These are phyloP conservation scores for Ophiorrhiza pumila DNA, from an alignment of 257 asterid species.

Conservation along the genomic window DNA sequence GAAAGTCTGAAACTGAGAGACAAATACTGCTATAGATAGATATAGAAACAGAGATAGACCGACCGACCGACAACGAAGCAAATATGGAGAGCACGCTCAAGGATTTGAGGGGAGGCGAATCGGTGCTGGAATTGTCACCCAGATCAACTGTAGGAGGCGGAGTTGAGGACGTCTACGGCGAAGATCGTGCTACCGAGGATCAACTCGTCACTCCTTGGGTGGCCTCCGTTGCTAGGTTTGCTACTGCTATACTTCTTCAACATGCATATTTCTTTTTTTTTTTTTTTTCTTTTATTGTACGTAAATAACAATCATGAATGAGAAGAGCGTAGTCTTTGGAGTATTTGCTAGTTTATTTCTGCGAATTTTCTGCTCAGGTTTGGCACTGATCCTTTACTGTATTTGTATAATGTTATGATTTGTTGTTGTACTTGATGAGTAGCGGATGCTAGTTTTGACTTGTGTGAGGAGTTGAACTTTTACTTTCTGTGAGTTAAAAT, in stretches of 20 bases:
- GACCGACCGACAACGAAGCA: no score
- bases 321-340: no score
- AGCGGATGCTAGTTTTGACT: background rate
- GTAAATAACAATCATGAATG: no score
- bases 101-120: slow-evolving; percentile 70
- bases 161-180: slow-evolving; percentile 82
- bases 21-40: no score
- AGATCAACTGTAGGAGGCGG: slow-evolving; percentile 75
- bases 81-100: slow-evolving; percentile 43
- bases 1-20: no score
- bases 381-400: background rate
- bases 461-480: background rate
- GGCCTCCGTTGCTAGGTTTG: slow-evolving; percentile 62
- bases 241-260: slow-evolving; percentile 1
- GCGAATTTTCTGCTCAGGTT: background rate
- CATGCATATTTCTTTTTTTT: background rate
- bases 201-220: slow-evolving; percentile 85
- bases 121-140: slow-evolving; percentile 71
- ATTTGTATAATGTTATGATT: background rate
- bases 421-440: background rate
- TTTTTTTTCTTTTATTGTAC: no score
- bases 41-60: no score
- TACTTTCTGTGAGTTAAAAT: background rate
- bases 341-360: background rate
- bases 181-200: slow-evolving; percentile 83